Evolutionary conservation across 2,329 filamentous ascomycete species (phyloP).

Genomic region (Exophiala sp.): DNA sequence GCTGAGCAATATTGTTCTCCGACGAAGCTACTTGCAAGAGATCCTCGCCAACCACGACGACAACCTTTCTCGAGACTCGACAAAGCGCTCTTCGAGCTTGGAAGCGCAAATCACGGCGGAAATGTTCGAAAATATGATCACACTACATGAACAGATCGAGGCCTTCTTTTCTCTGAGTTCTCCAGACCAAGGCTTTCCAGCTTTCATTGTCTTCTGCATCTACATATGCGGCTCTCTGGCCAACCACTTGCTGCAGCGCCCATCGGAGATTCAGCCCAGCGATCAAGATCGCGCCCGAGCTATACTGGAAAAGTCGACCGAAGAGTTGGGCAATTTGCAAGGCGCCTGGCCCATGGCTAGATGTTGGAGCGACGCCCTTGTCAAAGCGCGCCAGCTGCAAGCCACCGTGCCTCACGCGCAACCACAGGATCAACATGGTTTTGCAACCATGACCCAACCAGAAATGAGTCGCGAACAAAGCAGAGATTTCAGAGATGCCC

Average conservation of each 20-base stretch:
- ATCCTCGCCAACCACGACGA: neutral
- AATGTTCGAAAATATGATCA: slow-evolving; percentile 36
- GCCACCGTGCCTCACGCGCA: neutral
- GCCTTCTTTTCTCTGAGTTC: slow-evolving; percentile 32
- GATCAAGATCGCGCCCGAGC: neutral
- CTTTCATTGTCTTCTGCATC: slow-evolving; percentile 39
- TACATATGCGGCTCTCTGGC: slow-evolving; percentile 40
- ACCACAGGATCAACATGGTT: neutral
- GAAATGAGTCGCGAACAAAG: too few relatives aligned
- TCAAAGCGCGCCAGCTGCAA: neutral
- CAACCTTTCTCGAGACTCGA: neutral
- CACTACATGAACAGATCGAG: slow-evolving; percentile 37
- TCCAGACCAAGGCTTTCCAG: slow-evolving; percentile 33
- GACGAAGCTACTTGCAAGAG: slow-evolving; percentile 34
- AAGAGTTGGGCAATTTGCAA: neutral
- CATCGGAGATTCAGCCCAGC: neutral
- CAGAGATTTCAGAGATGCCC: too few relatives aligned
- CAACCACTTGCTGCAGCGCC: slow-evolving; percentile 15
- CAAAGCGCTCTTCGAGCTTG: slow-evolving; percentile 18
- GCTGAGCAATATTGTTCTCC: slow-evolving; percentile 36
- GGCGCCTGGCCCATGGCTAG: slow-evolving; percentile 6
- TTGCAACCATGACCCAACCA: neutral
- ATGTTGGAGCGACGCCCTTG: neutral
- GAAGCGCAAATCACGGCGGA: slow-evolving; percentile 32
- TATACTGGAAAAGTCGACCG: neutral